Conservation (phyloP, 2,329 filamentous ascomycete species). For the Trichoderma sp. region DNA sequence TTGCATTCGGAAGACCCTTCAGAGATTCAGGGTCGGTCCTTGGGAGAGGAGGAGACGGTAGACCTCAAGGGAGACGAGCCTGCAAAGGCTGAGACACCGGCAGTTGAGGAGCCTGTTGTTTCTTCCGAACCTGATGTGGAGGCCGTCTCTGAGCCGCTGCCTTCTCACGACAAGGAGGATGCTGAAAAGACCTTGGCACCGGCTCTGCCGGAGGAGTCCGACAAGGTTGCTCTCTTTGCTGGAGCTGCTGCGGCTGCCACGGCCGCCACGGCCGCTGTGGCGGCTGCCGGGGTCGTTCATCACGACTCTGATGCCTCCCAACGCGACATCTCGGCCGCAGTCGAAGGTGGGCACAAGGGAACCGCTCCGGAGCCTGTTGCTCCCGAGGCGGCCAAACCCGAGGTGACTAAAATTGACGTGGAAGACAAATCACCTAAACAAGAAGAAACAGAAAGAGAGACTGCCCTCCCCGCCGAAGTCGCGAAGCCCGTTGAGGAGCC, state of each 20-base stretch:
- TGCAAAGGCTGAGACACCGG: slow-evolving; percentile 22
- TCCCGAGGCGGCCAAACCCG: slow-evolving; percentile 19
- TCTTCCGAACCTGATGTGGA: slow-evolving; percentile 27
- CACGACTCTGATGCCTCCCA: slow-evolving; percentile 6
- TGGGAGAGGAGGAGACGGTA: slow-evolving; percentile 33
- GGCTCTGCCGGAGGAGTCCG: slow-evolving; percentile 13
- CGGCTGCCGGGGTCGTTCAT: slow-evolving; percentile 21
- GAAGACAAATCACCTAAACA: slow-evolving; percentile 15
- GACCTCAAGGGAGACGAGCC: slow-evolving; percentile 32
- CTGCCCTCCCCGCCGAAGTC: slow-evolving; percentile 15
- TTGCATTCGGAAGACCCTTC: slow-evolving; percentile 37
- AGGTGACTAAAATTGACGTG: slow-evolving; percentile 24
- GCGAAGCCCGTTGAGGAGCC: slow-evolving; percentile 23
- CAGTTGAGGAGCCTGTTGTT: slow-evolving; percentile 25
- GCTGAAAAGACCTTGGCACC: slow-evolving; percentile 17
- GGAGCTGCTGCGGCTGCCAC: slow-evolving; percentile 20
- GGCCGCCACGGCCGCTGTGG: slow-evolving; percentile 24
- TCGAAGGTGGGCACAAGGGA: slow-evolving; percentile 20
- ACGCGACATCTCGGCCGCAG: slow-evolving; percentile 11
- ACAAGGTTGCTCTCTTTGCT: slow-evolving; percentile 25
- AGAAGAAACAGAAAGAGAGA: slow-evolving; percentile 20
- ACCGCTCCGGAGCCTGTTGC: slow-evolving; percentile 21
- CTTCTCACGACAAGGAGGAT: slow-evolving; percentile 22
- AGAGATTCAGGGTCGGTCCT: slow-evolving; percentile 31
- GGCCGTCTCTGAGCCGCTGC: slow-evolving; percentile 19